A percentile compares a stretch with the other conserved stretches of the same genome.
Evolutionary conservation across 2,329 filamentous ascomycete genomes (phyloP).

Genomic region (Cercospora brassicicola): DNA sequence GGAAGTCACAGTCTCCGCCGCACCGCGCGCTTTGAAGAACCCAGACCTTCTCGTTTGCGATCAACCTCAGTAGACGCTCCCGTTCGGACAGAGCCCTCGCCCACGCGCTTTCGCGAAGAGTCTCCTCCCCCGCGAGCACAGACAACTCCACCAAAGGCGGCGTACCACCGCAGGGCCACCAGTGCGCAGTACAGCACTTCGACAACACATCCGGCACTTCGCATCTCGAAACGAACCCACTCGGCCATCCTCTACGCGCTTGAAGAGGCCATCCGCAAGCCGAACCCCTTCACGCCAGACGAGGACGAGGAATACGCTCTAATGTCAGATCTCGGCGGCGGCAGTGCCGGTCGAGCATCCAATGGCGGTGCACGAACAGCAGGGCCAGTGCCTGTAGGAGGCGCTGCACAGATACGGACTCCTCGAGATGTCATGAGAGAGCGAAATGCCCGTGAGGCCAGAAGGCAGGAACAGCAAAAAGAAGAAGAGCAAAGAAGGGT

Average conservation of each 20-base stretch:
- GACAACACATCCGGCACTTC: conserved; percentile 57
- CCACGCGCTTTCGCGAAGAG: conserved; percentile 8
- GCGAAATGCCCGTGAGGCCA: conserved; percentile 71
- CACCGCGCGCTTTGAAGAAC: conserved; percentile 53
- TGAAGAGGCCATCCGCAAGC: conserved; percentile 83
- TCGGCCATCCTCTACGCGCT: conserved; percentile 89
- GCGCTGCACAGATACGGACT: conserved; percentile 65
- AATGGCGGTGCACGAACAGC: conserved; percentile 59
- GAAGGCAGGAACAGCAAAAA: conserved; percentile 64
- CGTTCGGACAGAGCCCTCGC: conserved; percentile 16
- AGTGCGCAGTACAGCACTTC: conserved; percentile 35
- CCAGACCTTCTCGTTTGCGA: conserved; percentile 43
- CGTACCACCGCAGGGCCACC: conserved; percentile 38
- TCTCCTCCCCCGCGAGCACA: conserved; percentile 20
- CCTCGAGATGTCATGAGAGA: conserved; percentile 91
- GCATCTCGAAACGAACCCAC: conserved; percentile 79
- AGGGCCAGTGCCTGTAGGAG: conserved; percentile 55
- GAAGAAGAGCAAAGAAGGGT: conserved; percentile 54
- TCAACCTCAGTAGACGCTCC: conserved; percentile 49
- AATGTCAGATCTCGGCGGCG: conserved; percentile 80
- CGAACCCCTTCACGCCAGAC: conserved; percentile 80
- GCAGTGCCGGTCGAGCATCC: conserved; percentile 44
- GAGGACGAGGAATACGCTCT: conserved; percentile 81
- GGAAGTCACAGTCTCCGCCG: conserved; percentile 53
- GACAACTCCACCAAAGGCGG: conserved; percentile 33